Conservation (phyloP, 805 yeast genomes). For the Kodamaea kaohsiungensis region DNA sequence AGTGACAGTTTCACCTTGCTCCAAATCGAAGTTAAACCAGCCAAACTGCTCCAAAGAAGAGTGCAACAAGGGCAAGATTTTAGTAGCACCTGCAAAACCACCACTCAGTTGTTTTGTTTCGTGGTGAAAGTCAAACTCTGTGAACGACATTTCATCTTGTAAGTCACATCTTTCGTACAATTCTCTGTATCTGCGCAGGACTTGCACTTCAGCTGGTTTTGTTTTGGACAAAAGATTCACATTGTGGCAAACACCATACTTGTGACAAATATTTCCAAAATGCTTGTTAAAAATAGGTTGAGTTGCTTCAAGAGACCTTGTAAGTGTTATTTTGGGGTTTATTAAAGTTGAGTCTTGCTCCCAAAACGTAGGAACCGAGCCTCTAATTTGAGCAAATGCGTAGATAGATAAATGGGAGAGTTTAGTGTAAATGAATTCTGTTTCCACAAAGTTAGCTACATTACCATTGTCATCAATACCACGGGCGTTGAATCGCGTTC, state of each 20-base stretch:
- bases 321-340: constrained; percentile 86
- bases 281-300: constrained; percentile 88
- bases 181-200: constrained; percentile 63
- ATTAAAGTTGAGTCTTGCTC: constrained; percentile 92
- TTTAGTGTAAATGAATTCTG: constrained; percentile 72
- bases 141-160: constrained; percentile 47
- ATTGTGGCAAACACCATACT: constrained; percentile 86
- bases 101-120: constrained; percentile 79
- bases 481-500: constrained; percentile 94
- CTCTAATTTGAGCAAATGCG: constrained; percentile 88
- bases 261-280: constrained; percentile 64
- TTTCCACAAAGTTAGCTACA: constrained; percentile 51
- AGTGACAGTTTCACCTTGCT: constrained; percentile 52
- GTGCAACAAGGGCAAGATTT: constrained; percentile 61
- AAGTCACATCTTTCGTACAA: constrained; percentile 41
- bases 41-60: constrained; percentile 77
- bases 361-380: constrained; percentile 96
- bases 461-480: constrained; percentile 80
- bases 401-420: constrained; percentile 51
- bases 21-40: constrained; percentile 72
- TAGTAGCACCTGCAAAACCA: constrained; percentile 81
- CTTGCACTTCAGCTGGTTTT: constrained; percentile 72
- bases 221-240: constrained; percentile 80
- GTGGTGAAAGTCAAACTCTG: constrained; percentile 91
- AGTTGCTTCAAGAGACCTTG: constrained; percentile 88